Evolutionary conservation across 257 asterid genomes (phyloP).

Genomic region (Scutellaria barbata): DNA sequence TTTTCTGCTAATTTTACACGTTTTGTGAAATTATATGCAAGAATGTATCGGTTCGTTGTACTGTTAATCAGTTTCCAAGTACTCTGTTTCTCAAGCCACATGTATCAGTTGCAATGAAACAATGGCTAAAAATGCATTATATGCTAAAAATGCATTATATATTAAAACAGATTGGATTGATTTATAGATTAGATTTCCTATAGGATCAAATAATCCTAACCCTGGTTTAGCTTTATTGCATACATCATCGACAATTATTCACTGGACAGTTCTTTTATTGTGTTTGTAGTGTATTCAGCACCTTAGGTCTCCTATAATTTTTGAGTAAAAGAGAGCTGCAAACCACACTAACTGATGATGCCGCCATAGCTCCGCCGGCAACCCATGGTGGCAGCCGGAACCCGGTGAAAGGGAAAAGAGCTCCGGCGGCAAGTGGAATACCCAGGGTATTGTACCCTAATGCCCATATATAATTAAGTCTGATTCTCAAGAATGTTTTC

Average conservation of each 20-base stretch:
- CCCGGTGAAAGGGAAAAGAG: conserved; percentile 65
- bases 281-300: conserved; percentile 47
- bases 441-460: conserved; percentile 72
- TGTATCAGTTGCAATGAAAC: too few relatives aligned
- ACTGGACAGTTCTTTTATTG: conserved; percentile 47
- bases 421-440: conserved; percentile 86
- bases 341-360: conserved; percentile 89
- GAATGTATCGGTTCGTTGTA: background rate
- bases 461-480: conserved; percentile 80
- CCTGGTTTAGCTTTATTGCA: background rate
- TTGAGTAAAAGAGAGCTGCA: conserved; percentile 85
- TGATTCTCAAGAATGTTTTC: conserved; percentile 66
- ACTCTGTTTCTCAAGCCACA: too few relatives aligned
- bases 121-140: too few relatives aligned
- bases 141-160: too few relatives aligned
- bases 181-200: background rate
- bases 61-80: background rate
- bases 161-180: too few relatives aligned
- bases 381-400: conserved; percentile 92
- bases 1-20: background rate
- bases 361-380: conserved; percentile 97
- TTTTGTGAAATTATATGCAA: background rate
- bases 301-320: conserved; percentile 72
- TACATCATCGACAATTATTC: background rate
- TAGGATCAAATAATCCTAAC: background rate